A percentile compares a stretch with the other conserved stretches of the same genome.
Conservation (phyloP, 108 stramenopile species). For the Fistulifera pelliculosa region DNA sequence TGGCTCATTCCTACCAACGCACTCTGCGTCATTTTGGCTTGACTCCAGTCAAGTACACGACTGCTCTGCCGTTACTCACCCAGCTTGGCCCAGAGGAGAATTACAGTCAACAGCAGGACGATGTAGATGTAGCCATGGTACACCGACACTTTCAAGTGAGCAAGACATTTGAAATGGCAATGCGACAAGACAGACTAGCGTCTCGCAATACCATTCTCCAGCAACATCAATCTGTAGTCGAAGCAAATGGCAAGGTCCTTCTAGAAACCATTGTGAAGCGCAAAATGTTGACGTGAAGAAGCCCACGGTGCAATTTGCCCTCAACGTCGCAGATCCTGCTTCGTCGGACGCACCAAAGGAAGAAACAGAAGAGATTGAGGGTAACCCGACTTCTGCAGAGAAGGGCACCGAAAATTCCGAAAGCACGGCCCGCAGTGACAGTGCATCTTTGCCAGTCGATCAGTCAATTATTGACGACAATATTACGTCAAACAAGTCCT, state of each 20-base stretch:
- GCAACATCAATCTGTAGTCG: neutral
- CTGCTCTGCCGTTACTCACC: slow-evolving; percentile 42
- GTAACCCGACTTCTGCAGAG: too few relatives aligned
- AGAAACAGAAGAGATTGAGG: too few relatives aligned
- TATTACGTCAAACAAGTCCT: too few relatives aligned
- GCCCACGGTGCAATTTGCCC: too few relatives aligned
- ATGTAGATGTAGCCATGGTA: slow-evolving; percentile 9
- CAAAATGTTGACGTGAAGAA: neutral
- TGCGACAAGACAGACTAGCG: neutral
- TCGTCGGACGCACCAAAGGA: too few relatives aligned
- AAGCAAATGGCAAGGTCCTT: neutral
- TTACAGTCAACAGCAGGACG: slow-evolving; percentile 14
- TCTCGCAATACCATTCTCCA: neutral
- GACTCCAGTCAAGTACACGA: slow-evolving; percentile 32
- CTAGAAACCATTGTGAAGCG: neutral
- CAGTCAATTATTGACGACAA: too few relatives aligned
- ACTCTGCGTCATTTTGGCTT: slow-evolving; percentile 43
- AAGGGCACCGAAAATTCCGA: too few relatives aligned
- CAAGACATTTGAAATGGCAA: neutral
- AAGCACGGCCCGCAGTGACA: too few relatives aligned
- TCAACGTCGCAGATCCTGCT: too few relatives aligned
- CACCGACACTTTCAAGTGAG: neutral
- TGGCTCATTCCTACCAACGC: slow-evolving; percentile 43
- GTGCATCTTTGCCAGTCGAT: too few relatives aligned
- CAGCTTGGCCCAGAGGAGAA: slow-evolving; percentile 29